phyloP scores from a whole-genome alignment of 441 rosid genomes.

The Populus hybrid region DNA sequence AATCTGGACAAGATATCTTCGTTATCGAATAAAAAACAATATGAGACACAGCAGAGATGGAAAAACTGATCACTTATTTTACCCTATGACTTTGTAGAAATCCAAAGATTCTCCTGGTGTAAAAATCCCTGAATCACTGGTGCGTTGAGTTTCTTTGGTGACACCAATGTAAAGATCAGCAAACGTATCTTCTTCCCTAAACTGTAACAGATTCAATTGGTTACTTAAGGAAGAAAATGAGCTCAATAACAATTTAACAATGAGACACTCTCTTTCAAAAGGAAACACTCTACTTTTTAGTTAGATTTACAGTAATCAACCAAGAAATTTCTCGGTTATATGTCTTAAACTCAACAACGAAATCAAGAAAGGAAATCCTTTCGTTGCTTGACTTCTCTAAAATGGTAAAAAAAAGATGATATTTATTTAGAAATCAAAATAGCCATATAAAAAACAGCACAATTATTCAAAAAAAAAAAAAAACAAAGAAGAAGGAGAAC shows the following conservation, averaged over 20 bases:
- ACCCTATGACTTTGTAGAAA: conserved; percentile 40
- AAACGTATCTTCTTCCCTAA: conserved; percentile 15
- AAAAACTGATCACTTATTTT: conserved; percentile 12
- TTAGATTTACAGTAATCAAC: no score
- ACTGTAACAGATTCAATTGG: conserved; percentile 17
- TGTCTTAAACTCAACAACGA: neutral
- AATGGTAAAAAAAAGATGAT: neutral
- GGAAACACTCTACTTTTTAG: neutral
- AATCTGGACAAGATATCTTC: neutral
- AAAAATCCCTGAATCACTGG: conserved; percentile 6
- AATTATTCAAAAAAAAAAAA: neutral
- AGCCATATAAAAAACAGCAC: neutral
- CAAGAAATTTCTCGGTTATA: no score
- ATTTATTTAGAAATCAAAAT: neutral
- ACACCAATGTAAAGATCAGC: conserved; percentile 42
- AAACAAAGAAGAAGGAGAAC: conserved; percentile 9
- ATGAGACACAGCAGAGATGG: neutral
- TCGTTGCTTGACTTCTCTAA: neutral
- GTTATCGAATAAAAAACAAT: neutral
- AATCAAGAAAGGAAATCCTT: neutral
- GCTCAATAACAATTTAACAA: neutral
- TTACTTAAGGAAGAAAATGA: neutral
- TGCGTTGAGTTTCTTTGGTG: conserved; percentile 20
- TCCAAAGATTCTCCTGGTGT: conserved; percentile 18
- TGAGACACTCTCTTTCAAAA: neutral